Evolutionary conservation across 345 rosid species (phyloP).

Genomic region (Odontarrhena argentea): DNA sequence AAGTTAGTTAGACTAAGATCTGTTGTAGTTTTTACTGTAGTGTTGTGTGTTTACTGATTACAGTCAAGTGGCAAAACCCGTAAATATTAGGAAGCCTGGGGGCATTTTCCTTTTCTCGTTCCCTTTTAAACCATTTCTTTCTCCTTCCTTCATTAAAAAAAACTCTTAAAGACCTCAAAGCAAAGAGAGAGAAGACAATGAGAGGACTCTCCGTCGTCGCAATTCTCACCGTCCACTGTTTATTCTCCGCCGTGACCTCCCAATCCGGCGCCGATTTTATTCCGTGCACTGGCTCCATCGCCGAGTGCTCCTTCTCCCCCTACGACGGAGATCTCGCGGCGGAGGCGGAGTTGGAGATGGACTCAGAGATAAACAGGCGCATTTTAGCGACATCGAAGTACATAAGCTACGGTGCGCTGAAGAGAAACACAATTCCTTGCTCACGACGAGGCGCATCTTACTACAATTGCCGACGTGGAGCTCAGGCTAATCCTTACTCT

Average conservation of each 20-base stretch:
- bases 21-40: background rate
- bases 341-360: conserved; percentile 59
- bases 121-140: conserved; percentile 41
- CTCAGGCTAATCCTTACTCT: conserved; percentile 73
- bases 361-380: conserved; percentile 78
- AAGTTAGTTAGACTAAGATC: too few relatives aligned
- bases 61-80: conserved; percentile 43
- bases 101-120: conserved; percentile 29
- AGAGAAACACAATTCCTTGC: conserved; percentile 78
- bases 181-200: conserved; percentile 21
- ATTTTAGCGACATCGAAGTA: conserved; percentile 60
- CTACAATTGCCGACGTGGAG: conserved; percentile 79
- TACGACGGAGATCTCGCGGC: conserved; percentile 13
- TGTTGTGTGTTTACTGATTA: background rate
- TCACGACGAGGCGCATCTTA: conserved; percentile 87
- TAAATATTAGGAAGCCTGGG: conserved; percentile 23
- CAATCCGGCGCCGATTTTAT: conserved; percentile 43
- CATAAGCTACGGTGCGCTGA: conserved; percentile 86
- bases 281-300: conserved; percentile 66
- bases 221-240: conserved; percentile 52
- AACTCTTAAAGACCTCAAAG: background rate
- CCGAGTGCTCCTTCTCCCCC: conserved; percentile 53
- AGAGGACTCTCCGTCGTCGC: conserved; percentile 39
- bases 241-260: conserved; percentile 28
- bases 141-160: background rate